Conservation (phyloP, 106 monocot species). For the Vanilla planifolia region DNA sequence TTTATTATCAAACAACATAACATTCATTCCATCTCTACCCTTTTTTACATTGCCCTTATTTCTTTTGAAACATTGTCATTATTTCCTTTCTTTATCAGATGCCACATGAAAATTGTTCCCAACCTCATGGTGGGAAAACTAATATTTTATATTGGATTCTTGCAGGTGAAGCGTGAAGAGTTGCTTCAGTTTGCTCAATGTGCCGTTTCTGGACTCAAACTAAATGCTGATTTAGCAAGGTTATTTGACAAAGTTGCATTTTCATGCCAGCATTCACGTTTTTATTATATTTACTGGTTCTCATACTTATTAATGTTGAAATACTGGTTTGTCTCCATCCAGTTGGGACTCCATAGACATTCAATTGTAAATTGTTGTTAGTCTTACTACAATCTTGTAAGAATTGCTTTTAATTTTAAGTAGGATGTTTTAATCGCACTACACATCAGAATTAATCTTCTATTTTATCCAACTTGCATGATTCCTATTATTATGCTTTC, state of each 20-base stretch:
- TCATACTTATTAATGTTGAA: too few relatives aligned
- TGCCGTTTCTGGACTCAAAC: constrained; percentile 82
- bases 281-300: too few relatives aligned
- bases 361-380: too few relatives aligned
- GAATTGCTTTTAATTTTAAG: too few relatives aligned
- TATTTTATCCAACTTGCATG: too few relatives aligned
- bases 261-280: not conserved
- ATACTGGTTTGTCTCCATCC: too few relatives aligned
- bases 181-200: constrained; percentile 91
- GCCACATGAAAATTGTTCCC: not conserved
- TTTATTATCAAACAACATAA: not conserved
- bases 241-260: constrained; percentile 8
- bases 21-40: too few relatives aligned
- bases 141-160: not conserved
- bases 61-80: not conserved
- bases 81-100: not conserved
- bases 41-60: not conserved
- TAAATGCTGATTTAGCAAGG: constrained; percentile 81
- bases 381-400: too few relatives aligned
- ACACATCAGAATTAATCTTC: too few relatives aligned
- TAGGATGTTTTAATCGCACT: too few relatives aligned
- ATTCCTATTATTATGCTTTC: too few relatives aligned
- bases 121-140: not conserved
- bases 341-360: too few relatives aligned
- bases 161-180: constrained; percentile 89